Percentiles rank a stretch among this genome's conserved stretches.
phyloP scores from a whole-genome alignment of 2,329 filamentous ascomycete species.

The Blastomyces emzantsi region DNA sequence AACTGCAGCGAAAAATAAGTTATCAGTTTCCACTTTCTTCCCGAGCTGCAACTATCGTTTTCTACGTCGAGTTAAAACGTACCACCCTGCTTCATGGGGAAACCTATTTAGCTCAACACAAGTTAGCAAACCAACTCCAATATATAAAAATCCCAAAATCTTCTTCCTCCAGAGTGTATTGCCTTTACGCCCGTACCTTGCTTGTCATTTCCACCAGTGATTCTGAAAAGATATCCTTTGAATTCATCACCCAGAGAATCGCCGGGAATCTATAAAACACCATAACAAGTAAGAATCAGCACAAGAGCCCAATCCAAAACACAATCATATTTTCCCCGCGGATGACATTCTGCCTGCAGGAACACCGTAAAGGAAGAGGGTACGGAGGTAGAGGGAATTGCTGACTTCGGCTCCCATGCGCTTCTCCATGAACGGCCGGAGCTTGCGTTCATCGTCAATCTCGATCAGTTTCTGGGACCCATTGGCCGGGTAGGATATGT shows the following conservation, averaged over 20 bases:
- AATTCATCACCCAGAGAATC: constrained; percentile 98
- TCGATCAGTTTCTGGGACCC: constrained; percentile 99
- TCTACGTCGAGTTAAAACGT: constrained; percentile 30
- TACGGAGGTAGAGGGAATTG: constrained; percentile 20
- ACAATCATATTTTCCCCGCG: not conserved
- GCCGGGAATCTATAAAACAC: constrained; percentile 61
- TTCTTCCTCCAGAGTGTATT: not conserved
- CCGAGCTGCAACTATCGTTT: constrained; percentile 15
- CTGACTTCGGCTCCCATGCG: constrained; percentile 58
- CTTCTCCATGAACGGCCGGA: constrained; percentile 98
- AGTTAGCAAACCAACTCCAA: constrained; percentile 21
- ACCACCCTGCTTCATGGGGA: constrained; percentile 99
- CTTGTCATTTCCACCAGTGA: constrained; percentile 99
- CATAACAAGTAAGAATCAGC: constrained; percentile 8
- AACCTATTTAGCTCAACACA: constrained; percentile 44
- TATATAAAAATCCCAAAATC: constrained; percentile 3
- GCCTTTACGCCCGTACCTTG: constrained; percentile 51
- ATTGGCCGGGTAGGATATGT: constrained; percentile 90
- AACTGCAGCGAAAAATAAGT: constrained; percentile 35
- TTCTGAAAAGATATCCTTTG: constrained; percentile 99
- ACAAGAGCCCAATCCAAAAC: not conserved
- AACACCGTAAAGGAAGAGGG: not conserved
- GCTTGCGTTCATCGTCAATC: constrained; percentile 98
- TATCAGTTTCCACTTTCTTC: constrained; percentile 24
- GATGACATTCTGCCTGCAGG: not conserved